Evolutionary conservation across 768 basidiomycete species (phyloP).

Genomic region (Suillus bovinus): DNA sequence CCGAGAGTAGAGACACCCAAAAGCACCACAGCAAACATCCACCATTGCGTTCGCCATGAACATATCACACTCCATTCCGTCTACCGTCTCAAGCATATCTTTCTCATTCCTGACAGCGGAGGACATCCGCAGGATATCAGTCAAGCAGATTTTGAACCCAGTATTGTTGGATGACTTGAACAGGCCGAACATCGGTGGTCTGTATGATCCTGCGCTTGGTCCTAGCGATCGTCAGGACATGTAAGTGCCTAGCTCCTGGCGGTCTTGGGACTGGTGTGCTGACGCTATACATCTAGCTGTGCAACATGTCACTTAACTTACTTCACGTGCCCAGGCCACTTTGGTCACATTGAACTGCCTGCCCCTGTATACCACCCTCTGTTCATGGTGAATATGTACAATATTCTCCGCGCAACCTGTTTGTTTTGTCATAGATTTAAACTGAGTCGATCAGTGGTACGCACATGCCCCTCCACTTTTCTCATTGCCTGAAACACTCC

Average conservation of each 20-base stretch:
- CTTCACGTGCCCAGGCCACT: conserved; percentile 96
- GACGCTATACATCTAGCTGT: conserved; percentile 56
- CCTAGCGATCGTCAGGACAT: conserved; percentile 88
- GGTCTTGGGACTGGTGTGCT: conserved; percentile 10
- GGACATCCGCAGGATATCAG: conserved; percentile 92
- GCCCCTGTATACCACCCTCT: conserved; percentile 95
- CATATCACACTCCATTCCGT: conserved; percentile 86
- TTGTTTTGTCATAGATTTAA: conserved; percentile 95
- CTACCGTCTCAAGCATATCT: conserved; percentile 79
- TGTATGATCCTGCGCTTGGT: conserved; percentile 95
- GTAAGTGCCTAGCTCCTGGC: conserved; percentile 49
- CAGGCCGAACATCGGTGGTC: conserved; percentile 85
- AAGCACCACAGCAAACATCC: conserved; percentile 1
- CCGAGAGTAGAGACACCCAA: not conserved
- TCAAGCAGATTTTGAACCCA: conserved; percentile 95
- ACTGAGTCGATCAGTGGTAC: conserved; percentile 68
- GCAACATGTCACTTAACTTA: conserved; percentile 91
- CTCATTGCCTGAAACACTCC: conserved; percentile 4
- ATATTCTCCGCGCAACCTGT: conserved; percentile 84
- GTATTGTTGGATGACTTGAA: conserved; percentile 92
- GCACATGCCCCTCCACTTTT: conserved; percentile 24
- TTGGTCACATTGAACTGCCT: conserved; percentile 96
- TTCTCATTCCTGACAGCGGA: conserved; percentile 91
- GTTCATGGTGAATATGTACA: conserved; percentile 91
- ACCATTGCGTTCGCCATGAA: conserved; percentile 58